A percentile compares a stretch with the other conserved stretches of the same genome.
Conservation (phyloP, 2,329 filamentous ascomycete genomes). For the Colletotrichum musae region DNA sequence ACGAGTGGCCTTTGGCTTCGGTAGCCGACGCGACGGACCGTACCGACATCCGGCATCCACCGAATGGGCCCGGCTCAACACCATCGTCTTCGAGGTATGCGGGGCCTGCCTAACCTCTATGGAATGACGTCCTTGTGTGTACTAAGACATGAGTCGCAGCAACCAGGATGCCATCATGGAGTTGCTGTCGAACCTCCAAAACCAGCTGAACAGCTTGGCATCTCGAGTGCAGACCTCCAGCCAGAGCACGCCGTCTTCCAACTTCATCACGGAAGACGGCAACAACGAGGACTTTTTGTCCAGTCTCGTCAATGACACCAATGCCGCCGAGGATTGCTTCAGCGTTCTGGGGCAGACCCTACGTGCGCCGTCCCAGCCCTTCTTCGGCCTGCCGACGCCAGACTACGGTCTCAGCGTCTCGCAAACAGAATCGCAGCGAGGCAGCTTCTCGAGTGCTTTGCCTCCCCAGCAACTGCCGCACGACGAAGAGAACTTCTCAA, state of each 20-base stretch:
- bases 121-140: too few relatives aligned
- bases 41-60: not conserved
- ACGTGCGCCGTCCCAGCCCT: conserved; percentile 30
- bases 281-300: not conserved
- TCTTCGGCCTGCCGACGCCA: conserved; percentile 47
- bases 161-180: conserved; percentile 26
- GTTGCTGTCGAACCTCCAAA: conserved; percentile 23
- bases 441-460: not conserved
- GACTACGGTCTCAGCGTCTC: conserved; percentile 47
- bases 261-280: not conserved
- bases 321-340: not conserved
- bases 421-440: conserved; percentile 42
- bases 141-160: not conserved
- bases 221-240: conserved; percentile 10
- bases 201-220: conserved; percentile 28
- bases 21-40: not conserved
- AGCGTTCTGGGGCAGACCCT: not conserved
- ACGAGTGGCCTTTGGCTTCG: conserved; percentile 11
- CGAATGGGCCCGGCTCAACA: conserved; percentile 4
- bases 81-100: conserved; percentile 18
- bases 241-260: conserved; percentile 4
- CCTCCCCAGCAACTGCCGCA: not conserved
- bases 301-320: not conserved
- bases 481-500: not conserved
- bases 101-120: not conserved